A percentile compares a stretch with the other conserved stretches of the same genome.
These are phyloP conservation scores for Maudiozyma barnettii DNA, from an alignment of 805 yeast genomes.

Conservation along the genomic window DNA sequence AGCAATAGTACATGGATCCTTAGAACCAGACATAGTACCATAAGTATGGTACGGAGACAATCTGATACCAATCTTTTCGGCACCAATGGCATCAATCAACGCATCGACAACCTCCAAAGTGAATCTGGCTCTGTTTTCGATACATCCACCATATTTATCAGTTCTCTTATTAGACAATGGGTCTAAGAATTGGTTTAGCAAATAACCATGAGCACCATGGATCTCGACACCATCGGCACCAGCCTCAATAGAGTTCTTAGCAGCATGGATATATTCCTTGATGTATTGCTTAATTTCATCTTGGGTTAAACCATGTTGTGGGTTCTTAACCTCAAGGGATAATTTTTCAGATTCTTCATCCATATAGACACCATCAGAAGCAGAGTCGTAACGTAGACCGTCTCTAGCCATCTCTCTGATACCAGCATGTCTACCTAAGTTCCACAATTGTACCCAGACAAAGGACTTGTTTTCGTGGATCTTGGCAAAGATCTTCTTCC, in stretches of 20 bases:
- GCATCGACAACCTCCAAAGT: slow-evolving; percentile 42
- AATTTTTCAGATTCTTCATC: slow-evolving; percentile 27
- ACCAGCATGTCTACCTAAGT: slow-evolving; percentile 34
- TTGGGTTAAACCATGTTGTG: slow-evolving; percentile 22
- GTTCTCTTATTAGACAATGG: slow-evolving; percentile 35
- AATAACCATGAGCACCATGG: slow-evolving; percentile 61
- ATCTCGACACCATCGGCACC: slow-evolving; percentile 54
- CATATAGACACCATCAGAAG: slow-evolving; percentile 30
- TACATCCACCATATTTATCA: slow-evolving; percentile 46
- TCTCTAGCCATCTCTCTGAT: slow-evolving; percentile 30
- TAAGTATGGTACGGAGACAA: slow-evolving; percentile 36
- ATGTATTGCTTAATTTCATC: slow-evolving; percentile 33
- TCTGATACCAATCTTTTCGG: slow-evolving; percentile 38
- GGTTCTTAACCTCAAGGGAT: slow-evolving; percentile 27
- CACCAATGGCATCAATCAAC: slow-evolving; percentile 41
- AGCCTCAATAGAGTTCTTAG: slow-evolving; percentile 28
- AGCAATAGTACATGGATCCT: slow-evolving; percentile 29
- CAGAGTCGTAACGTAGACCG: slow-evolving; percentile 32
- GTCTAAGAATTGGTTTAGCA: slow-evolving; percentile 46
- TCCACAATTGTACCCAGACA: slow-evolving; percentile 44
- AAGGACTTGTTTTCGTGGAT: slow-evolving; percentile 42
- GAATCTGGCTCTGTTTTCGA: slow-evolving; percentile 39
- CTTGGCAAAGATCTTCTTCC: slow-evolving; percentile 39
- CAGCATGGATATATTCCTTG: slow-evolving; percentile 36
- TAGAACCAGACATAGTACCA: slow-evolving; percentile 32